Evolutionary conservation across 2,329 filamentous ascomycete genomes (phyloP).

Genomic region (Venturia asperata): DNA sequence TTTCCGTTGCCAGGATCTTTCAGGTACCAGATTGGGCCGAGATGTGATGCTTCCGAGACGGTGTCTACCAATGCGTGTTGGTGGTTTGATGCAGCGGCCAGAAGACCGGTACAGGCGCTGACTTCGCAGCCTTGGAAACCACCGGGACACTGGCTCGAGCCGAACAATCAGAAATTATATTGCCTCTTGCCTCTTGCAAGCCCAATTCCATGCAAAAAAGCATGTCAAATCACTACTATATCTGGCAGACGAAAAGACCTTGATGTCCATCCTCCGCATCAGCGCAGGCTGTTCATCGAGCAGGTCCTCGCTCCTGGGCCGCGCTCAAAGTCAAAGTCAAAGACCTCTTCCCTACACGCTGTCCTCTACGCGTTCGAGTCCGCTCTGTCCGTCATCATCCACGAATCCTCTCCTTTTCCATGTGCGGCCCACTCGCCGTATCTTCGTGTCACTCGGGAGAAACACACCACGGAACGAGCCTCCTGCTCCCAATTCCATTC

Average conservation of each 20-base stretch:
- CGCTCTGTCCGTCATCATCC: neutral
- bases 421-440: neutral
- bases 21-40: too few relatives aligned
- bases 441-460: neutral
- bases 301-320: neutral
- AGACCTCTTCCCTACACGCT: neutral
- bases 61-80: neutral
- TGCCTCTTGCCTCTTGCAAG: neutral
- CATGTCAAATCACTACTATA: neutral
- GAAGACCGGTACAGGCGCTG: neutral
- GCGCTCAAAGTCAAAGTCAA: neutral
- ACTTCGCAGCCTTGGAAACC: neutral
- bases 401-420: slow-evolving; percentile 5
- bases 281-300: slow-evolving; percentile 5
- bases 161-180: neutral
- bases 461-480: neutral
- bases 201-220: too few relatives aligned
- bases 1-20: too few relatives aligned
- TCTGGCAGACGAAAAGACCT: neutral
- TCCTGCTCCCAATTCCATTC: neutral
- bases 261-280: slow-evolving; percentile 11
- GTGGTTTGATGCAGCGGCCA: neutral
- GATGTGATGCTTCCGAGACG: too few relatives aligned
- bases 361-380: neutral
- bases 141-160: neutral